Conservation (phyloP, 78 protist species). For the Dictyostelium purpureum region DNA sequence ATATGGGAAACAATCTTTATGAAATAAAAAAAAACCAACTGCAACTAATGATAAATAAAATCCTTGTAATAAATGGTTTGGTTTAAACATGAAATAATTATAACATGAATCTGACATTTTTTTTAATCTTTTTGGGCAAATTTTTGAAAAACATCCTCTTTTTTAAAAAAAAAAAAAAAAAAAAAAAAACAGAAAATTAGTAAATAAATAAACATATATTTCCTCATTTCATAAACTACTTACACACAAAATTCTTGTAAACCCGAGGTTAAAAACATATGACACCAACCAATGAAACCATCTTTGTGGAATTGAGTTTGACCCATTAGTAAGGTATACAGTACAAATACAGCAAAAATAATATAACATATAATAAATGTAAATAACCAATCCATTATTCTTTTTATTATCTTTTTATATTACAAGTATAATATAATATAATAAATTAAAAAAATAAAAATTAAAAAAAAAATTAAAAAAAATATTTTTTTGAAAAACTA, state of each 20-base stretch:
- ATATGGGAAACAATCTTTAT: slow-evolving; percentile 46
- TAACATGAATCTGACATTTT: neutral
- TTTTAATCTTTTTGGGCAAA: slow-evolving; percentile 33
- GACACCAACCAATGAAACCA: slow-evolving; percentile 35
- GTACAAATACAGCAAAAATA: slow-evolving; percentile 41
- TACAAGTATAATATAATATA: too few relatives aligned
- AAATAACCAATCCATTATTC: slow-evolving; percentile 14
- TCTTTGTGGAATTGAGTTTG: slow-evolving; percentile 23
- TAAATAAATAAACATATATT: too few relatives aligned
- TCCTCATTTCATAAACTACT: neutral
- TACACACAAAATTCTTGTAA: slow-evolving; percentile 22
- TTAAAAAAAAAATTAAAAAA: too few relatives aligned
- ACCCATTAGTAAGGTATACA: slow-evolving; percentile 34
- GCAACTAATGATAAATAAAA: slow-evolving; percentile 26
- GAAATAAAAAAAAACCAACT: slow-evolving; percentile 47
- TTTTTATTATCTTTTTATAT: too few relatives aligned
- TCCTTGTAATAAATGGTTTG: slow-evolving; percentile 61
- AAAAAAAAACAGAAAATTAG: neutral
- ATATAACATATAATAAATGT: slow-evolving; percentile 16
- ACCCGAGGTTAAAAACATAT: slow-evolving; percentile 17
- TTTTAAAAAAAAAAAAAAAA: neutral
- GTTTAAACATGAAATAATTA: slow-evolving; percentile 50
- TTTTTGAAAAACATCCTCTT: neutral
- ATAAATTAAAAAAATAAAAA: too few relatives aligned
- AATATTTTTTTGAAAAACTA: too few relatives aligned